Evolutionary conservation across 176 grass and related monocot species (phyloP).

Genomic region (Carex myosuroides): DNA sequence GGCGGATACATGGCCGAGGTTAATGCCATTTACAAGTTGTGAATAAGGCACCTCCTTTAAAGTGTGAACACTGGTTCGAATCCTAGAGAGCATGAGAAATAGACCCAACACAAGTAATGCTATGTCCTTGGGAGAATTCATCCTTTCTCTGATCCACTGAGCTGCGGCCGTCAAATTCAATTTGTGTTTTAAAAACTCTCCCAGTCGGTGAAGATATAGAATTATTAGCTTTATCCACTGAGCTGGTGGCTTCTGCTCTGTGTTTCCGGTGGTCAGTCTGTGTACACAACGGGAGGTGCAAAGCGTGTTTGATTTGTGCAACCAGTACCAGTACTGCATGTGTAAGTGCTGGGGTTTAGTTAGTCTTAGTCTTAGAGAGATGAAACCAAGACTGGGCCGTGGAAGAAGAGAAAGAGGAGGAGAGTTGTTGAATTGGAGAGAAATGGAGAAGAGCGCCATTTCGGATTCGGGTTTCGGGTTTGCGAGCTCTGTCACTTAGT

Average conservation of each 20-base stretch:
- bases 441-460: background rate
- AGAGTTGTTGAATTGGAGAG: background rate
- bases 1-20: constrained; percentile 37
- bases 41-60: constrained; percentile 66
- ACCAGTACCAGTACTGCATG: no score
- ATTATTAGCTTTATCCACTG: background rate
- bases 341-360: no score
- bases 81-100: background rate
- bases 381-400: no score
- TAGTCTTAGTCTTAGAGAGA: no score
- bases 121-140: background rate
- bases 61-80: background rate
- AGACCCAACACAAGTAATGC: background rate
- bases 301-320: background rate
- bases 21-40: constrained; percentile 53
- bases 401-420: background rate
- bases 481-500: no score
- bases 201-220: background rate
- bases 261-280: background rate
- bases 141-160: background rate
- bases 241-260: background rate
- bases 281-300: background rate
- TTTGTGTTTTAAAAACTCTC: background rate
- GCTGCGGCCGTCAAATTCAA: background rate
- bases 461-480: background rate